Percentiles rank a stretch among this genome's conserved stretches.
These are phyloP conservation scores for Labyrinthula sp. DNA, from an alignment of 352 stramenopile species.

Conservation along the genomic window DNA sequence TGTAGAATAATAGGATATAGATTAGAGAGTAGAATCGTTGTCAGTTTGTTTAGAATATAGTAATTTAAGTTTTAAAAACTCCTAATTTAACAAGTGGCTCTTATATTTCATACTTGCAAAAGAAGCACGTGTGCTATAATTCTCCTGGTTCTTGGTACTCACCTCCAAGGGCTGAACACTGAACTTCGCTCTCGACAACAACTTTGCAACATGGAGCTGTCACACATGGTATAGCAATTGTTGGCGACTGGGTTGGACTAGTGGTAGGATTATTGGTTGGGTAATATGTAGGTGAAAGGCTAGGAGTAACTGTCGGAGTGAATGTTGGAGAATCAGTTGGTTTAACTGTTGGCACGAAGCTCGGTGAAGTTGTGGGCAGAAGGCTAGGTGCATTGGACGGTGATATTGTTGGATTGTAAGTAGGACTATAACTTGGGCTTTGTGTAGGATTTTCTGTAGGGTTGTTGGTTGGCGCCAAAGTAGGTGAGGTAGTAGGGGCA, in stretches of 20 bases:
- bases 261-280: neutral
- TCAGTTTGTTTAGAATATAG: no score
- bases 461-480: neutral
- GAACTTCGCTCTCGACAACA: no score
- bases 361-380: neutral
- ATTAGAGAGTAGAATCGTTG: no score
- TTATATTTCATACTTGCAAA: no score
- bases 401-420: neutral
- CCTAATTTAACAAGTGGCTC: no score
- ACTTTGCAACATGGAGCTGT: no score
- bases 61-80: no score
- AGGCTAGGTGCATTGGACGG: neutral
- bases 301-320: neutral
- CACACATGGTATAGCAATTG: no score
- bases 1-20: no score
- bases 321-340: constrained; percentile 13
- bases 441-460: neutral
- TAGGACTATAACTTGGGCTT: neutral
- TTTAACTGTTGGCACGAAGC: neutral
- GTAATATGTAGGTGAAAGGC: neutral
- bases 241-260: constrained; percentile 10
- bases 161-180: no score
- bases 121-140: no score
- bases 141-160: no score
- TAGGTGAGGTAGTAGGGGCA: constrained; percentile 1